Percentiles rank a stretch among this genome's conserved stretches.
phyloP scores from a whole-genome alignment of 73 alveolate genomes.

The Paramecium sonneborni region DNA sequence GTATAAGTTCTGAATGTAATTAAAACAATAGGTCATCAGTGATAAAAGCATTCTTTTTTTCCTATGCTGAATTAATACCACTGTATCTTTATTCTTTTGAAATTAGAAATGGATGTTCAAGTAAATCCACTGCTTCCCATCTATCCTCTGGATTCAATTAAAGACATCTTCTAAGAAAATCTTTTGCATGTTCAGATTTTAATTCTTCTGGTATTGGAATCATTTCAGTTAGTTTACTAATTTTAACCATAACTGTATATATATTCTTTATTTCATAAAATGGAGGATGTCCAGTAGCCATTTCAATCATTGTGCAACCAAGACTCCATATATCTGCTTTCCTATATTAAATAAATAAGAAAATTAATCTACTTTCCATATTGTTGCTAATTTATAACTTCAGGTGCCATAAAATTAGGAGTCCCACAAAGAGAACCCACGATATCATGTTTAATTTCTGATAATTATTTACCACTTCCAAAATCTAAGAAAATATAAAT shows the following conservation, averaged over 20 bases:
- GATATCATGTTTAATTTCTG: slow-evolving; percentile 37
- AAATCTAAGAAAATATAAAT: background rate
- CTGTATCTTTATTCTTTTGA: slow-evolving; percentile 12
- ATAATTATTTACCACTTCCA: slow-evolving; percentile 52
- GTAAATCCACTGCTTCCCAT: slow-evolving; percentile 72
- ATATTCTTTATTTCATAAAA: slow-evolving; percentile 69
- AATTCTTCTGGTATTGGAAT: slow-evolving; percentile 79
- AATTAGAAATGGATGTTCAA: slow-evolving; percentile 78
- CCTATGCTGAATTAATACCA: slow-evolving; percentile 3
- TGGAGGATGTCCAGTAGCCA: slow-evolving; percentile 90
- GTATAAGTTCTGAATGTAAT: slow-evolving; percentile 5
- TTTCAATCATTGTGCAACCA: slow-evolving; percentile 90
- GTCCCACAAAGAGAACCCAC: slow-evolving; percentile 70
- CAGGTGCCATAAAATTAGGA: slow-evolving; percentile 89
- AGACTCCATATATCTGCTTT: slow-evolving; percentile 90
- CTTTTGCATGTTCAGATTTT: slow-evolving; percentile 67
- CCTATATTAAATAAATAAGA: slow-evolving; percentile 49
- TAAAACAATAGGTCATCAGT: background rate
- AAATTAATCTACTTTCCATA: slow-evolving; percentile 46
- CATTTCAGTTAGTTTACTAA: slow-evolving; percentile 50
- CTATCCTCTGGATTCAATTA: slow-evolving; percentile 74
- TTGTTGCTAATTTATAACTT: slow-evolving; percentile 64
- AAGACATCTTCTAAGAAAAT: slow-evolving; percentile 78
- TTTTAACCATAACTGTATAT: slow-evolving; percentile 63
- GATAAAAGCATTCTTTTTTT: background rate